These are phyloP conservation scores for Thermomucor indicae-seudaticae DNA, from an alignment of 371 early-diverging fungal species.

Conservation along the genomic window DNA sequence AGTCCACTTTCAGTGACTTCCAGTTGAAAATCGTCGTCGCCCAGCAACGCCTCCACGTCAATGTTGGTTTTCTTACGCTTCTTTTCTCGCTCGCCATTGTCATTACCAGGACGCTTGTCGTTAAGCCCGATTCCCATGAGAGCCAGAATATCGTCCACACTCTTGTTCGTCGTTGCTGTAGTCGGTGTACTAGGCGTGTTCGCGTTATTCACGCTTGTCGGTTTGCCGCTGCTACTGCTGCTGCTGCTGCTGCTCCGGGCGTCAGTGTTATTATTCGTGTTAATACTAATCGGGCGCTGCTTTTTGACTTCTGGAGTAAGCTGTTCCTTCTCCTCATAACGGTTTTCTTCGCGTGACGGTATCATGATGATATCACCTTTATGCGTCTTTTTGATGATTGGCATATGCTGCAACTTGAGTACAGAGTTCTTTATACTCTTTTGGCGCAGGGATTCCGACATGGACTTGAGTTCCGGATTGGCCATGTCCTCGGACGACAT, in stretches of 20 bases:
- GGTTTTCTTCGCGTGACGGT: slow-evolving; percentile 5
- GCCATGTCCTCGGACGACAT: slow-evolving; percentile 75
- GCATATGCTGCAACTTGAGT: slow-evolving; percentile 47
- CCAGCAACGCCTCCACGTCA: slow-evolving; percentile 25
- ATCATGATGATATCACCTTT: slow-evolving; percentile 67
- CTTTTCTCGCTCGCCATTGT: slow-evolving; percentile 10
- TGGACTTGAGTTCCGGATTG: slow-evolving; percentile 66
- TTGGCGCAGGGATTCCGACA: slow-evolving; percentile 57
- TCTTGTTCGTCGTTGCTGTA: slow-evolving; percentile 10
- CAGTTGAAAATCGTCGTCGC: slow-evolving; percentile 10
- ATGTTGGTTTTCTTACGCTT: slow-evolving; percentile 26
- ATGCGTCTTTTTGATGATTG: slow-evolving; percentile 70
- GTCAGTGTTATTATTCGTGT: neutral
- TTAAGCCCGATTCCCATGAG: slow-evolving; percentile 20
- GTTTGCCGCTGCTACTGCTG: slow-evolving; percentile 18
- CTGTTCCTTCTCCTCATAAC: neutral
- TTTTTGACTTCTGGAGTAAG: slow-evolving; percentile 5
- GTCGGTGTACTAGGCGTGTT: slow-evolving; percentile 8
- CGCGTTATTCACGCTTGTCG: too few species aligned
- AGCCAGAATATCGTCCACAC: slow-evolving; percentile 32
- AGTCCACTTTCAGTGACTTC: slow-evolving; percentile 27
- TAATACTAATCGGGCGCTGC: slow-evolving; percentile 3
- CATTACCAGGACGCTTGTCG: slow-evolving; percentile 7
- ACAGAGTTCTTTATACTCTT: slow-evolving; percentile 61
- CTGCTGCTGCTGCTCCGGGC: slow-evolving; percentile 18